phyloP scores from a whole-genome alignment of 495 filamentous ascomycete genomes.

The Neurospora sp. region DNA sequence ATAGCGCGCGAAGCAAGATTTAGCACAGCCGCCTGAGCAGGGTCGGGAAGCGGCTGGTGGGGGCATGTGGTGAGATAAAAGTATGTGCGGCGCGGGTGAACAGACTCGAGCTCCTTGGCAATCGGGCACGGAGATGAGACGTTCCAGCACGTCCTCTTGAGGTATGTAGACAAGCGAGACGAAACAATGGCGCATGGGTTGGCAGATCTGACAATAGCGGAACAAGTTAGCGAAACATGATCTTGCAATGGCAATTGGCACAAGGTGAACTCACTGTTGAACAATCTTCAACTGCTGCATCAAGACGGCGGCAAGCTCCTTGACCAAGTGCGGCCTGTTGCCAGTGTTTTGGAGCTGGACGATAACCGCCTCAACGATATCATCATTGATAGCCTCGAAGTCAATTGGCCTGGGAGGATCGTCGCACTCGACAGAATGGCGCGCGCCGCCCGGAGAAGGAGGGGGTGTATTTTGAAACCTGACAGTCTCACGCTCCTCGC shows the following conservation, averaged over 20 bases:
- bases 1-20: slow-evolving; percentile 41
- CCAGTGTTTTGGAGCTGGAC: slow-evolving; percentile 84
- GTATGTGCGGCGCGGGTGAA: slow-evolving; percentile 90
- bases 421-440: slow-evolving; percentile 32
- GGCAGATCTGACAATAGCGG: slow-evolving; percentile 58
- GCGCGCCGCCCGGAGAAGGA: slow-evolving; percentile 52
- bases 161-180: slow-evolving; percentile 77
- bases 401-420: slow-evolving; percentile 54
- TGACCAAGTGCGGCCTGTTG: slow-evolving; percentile 87
- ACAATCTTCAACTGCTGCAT: slow-evolving; percentile 68
- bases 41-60: slow-evolving; percentile 73
- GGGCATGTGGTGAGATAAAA: slow-evolving; percentile 84
- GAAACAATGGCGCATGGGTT: slow-evolving; percentile 94
- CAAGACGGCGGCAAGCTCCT: slow-evolving; percentile 80
- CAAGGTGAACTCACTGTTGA: slow-evolving; percentile 63
- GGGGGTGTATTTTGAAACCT: slow-evolving; percentile 66
- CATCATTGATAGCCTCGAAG: slow-evolving; percentile 82
- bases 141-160: slow-evolving; percentile 76
- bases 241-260: background rate
- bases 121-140: slow-evolving; percentile 74
- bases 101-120: slow-evolving; percentile 81
- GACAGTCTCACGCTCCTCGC: slow-evolving; percentile 40
- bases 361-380: slow-evolving; percentile 88
- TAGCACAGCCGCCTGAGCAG: slow-evolving; percentile 34
- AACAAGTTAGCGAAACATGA: slow-evolving; percentile 23